Percentiles rank a stretch among this genome's conserved stretches.
These are phyloP conservation scores for Petunia secreta DNA, from an alignment of 257 asterid species.

Conservation along the genomic window DNA sequence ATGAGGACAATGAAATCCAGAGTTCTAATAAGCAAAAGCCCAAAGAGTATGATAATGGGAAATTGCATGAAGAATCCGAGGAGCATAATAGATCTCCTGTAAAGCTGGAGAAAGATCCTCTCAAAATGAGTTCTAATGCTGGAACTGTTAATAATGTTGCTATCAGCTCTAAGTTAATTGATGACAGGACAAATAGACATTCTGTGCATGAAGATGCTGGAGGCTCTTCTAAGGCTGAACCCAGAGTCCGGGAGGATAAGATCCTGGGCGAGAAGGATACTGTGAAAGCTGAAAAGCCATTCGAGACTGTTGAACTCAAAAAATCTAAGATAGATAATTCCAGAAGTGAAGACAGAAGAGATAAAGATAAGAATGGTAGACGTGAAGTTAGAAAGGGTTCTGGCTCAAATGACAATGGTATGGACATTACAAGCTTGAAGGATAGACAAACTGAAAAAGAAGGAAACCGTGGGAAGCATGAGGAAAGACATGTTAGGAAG, in stretches of 20 bases:
- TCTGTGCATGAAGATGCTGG: slow-evolving; percentile 35
- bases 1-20: slow-evolving; percentile 65
- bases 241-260: slow-evolving; percentile 42
- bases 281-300: slow-evolving; percentile 51
- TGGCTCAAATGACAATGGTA: slow-evolving; percentile 44
- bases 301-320: slow-evolving; percentile 40
- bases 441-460: slow-evolving; percentile 57
- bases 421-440: slow-evolving; percentile 45
- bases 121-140: slow-evolving; percentile 35
- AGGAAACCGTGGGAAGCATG: slow-evolving; percentile 57
- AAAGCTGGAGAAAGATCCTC: slow-evolving; percentile 39
- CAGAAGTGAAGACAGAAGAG: slow-evolving; percentile 36
- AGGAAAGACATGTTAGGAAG: slow-evolving; percentile 51
- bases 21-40: slow-evolving; percentile 46
- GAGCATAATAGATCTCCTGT: slow-evolving; percentile 32
- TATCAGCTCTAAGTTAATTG: slow-evolving; percentile 37
- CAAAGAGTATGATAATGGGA: slow-evolving; percentile 57
- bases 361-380: slow-evolving; percentile 53
- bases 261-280: slow-evolving; percentile 38
- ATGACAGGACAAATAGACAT: slow-evolving; percentile 38
- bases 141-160: slow-evolving; percentile 28
- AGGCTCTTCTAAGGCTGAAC: slow-evolving; percentile 40
- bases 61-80: slow-evolving; percentile 42
- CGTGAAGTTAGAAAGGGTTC: slow-evolving; percentile 48
- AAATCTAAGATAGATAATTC: slow-evolving; percentile 44